These are phyloP conservation scores for Pseudogymnoascus sp. DNA, from an alignment of 2,329 filamentous ascomycete species.

Conservation along the genomic window DNA sequence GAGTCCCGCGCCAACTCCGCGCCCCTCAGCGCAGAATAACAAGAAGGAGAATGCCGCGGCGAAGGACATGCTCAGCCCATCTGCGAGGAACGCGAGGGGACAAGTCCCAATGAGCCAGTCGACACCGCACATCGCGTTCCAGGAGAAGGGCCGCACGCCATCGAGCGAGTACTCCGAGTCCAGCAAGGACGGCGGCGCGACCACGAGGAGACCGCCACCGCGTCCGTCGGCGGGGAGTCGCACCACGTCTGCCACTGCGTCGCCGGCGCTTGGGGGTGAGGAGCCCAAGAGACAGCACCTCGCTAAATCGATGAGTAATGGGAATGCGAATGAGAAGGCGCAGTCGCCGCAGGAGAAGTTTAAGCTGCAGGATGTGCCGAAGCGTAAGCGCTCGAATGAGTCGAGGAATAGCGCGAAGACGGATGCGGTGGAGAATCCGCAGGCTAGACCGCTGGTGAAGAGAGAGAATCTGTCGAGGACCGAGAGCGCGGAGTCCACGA, in stretches of 20 bases:
- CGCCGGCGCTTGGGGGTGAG: conserved; percentile 20
- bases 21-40: conserved; percentile 33
- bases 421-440: conserved; percentile 19
- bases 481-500: background rate
- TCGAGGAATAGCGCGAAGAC: conserved; percentile 29
- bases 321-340: conserved; percentile 28
- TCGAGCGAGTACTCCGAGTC: conserved; percentile 52
- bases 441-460: background rate
- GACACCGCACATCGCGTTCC: conserved; percentile 86
- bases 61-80: background rate
- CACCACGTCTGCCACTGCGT: conserved; percentile 17
- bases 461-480: background rate
- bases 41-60: conserved; percentile 28
- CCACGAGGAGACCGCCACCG: conserved; percentile 39
- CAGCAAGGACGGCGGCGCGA: conserved; percentile 34
- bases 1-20: conserved; percentile 50
- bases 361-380: conserved; percentile 73
- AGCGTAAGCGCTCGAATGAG: conserved; percentile 44
- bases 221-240: conserved; percentile 20
- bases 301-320: conserved; percentile 19
- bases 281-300: conserved; percentile 23
- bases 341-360: conserved; percentile 48
- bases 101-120: conserved; percentile 29
- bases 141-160: conserved; percentile 65
- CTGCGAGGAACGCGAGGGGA: background rate